A percentile compares a stretch with the other conserved stretches of the same genome.
These are phyloP conservation scores for Sporobolomyces phaffii DNA, from an alignment of 768 basidiomycete species.

Conservation along the genomic window DNA sequence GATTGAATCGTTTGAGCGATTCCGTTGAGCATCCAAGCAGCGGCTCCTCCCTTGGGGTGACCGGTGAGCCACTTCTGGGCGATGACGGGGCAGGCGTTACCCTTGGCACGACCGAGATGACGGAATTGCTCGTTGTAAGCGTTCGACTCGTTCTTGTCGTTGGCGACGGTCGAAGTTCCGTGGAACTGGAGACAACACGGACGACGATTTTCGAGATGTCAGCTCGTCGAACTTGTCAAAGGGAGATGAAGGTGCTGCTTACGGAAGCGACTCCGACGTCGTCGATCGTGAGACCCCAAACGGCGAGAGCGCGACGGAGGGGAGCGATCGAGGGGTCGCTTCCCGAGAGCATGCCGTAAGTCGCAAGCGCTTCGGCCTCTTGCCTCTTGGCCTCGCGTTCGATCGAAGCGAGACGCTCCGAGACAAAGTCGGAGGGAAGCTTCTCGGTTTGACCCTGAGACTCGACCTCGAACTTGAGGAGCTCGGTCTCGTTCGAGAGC, in stretches of 20 bases:
- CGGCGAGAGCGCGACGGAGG: constrained; percentile 86
- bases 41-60: constrained; percentile 98
- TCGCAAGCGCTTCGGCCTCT: constrained; percentile 84
- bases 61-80: constrained; percentile 97
- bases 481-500: constrained; percentile 78
- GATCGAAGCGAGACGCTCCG: constrained; percentile 70
- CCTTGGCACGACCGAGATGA: constrained; percentile 78
- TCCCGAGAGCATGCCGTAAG: constrained; percentile 85
- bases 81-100: constrained; percentile 95
- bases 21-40: constrained; percentile 65
- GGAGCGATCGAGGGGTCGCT: constrained; percentile 77
- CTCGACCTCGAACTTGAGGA: constrained; percentile 73
- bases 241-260: not conserved
- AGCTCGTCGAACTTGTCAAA: not conserved
- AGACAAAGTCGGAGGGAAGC: constrained; percentile 63
- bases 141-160: constrained; percentile 95
- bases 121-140: constrained; percentile 95
- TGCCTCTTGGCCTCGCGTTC: constrained; percentile 86
- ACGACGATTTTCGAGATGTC: not conserved
- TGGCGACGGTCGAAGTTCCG: constrained; percentile 52
- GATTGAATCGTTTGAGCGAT: constrained; percentile 74
- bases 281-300: constrained; percentile 91
- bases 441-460: constrained; percentile 49
- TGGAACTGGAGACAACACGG: constrained; percentile 44
- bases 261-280: constrained; percentile 59